Percentiles rank a stretch among this genome's conserved stretches.
These are phyloP conservation scores for Pestalotiopsis sp. DNA, from an alignment of 2,329 filamentous ascomycete genomes.

Conservation along the genomic window DNA sequence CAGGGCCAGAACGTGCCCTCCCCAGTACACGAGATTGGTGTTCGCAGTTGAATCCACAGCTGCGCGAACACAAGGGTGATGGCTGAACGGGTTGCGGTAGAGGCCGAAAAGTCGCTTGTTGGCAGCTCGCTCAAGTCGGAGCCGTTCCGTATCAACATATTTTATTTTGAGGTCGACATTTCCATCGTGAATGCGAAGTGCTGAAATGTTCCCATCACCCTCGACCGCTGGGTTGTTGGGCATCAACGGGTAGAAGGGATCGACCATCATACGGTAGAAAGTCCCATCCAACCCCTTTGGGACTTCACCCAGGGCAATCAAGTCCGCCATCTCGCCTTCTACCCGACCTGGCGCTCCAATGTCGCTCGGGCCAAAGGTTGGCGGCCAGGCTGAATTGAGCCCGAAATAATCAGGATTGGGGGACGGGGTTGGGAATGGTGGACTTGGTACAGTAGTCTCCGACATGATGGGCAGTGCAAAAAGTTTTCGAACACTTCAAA, in stretches of 20 bases:
- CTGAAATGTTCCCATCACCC: constrained; percentile 38
- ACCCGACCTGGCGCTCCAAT: neutral
- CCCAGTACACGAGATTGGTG: constrained; percentile 50
- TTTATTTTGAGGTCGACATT: constrained; percentile 30
- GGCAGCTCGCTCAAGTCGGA: constrained; percentile 31
- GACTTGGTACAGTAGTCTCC: too few species aligned
- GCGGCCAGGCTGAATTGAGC: neutral
- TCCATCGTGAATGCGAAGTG: constrained; percentile 33
- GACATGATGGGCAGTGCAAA: too few species aligned
- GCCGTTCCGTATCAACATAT: constrained; percentile 39
- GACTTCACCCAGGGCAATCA: constrained; percentile 28
- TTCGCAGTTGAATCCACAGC: constrained; percentile 42
- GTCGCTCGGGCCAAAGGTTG: neutral
- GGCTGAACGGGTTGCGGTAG: constrained; percentile 35
- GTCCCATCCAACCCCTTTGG: constrained; percentile 32
- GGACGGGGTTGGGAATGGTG: neutral
- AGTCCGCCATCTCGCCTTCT: constrained; percentile 20
- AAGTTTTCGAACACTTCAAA: too few species aligned
- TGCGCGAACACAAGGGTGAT: constrained; percentile 31
- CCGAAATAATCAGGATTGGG: neutral
- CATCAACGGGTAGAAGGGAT: constrained; percentile 37
- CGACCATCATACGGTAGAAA: constrained; percentile 42
- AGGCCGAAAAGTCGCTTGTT: constrained; percentile 31
- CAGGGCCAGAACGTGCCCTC: constrained; percentile 42
- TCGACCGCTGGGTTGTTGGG: constrained; percentile 37